phyloP scores from a whole-genome alignment of 495 filamentous ascomycete species.

The Penicillium paxilli region DNA sequence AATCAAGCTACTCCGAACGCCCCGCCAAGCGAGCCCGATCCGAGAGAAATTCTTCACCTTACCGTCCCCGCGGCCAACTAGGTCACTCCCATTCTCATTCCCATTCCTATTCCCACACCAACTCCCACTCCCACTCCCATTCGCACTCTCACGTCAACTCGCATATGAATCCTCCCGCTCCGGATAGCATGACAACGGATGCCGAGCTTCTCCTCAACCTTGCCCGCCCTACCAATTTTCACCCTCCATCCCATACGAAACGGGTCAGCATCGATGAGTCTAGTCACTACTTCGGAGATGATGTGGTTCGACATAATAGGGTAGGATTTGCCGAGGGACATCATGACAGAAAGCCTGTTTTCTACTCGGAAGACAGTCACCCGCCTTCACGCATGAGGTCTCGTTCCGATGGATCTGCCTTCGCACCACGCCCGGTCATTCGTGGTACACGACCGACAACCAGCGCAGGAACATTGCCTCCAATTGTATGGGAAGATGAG shows the following conservation, averaged over 20 bases:
- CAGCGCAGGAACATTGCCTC: slow-evolving; percentile 40
- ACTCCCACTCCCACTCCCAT: neutral
- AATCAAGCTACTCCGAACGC: slow-evolving; percentile 40
- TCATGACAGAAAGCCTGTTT: slow-evolving; percentile 17
- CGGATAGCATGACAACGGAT: slow-evolving; percentile 52
- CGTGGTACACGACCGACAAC: slow-evolving; percentile 42
- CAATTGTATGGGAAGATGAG: slow-evolving; percentile 41
- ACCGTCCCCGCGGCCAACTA: slow-evolving; percentile 34
- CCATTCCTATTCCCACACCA: neutral
- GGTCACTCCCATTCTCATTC: slow-evolving; percentile 37
- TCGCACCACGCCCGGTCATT: slow-evolving; percentile 40
- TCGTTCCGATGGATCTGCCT: slow-evolving; percentile 47
- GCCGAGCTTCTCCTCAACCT: slow-evolving; percentile 54
- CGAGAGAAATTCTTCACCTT: slow-evolving; percentile 54
- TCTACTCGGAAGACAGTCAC: slow-evolving; percentile 12
- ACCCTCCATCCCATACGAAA: slow-evolving; percentile 29
- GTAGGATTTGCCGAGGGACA: slow-evolving; percentile 19
- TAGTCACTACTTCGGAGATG: slow-evolving; percentile 23
- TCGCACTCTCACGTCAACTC: neutral
- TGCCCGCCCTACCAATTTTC: slow-evolving; percentile 40
- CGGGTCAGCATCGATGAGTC: slow-evolving; percentile 42
- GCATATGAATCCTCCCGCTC: slow-evolving; percentile 14
- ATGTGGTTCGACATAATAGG: slow-evolving; percentile 24
- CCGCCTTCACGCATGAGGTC: slow-evolving; percentile 44
- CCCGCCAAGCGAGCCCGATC: slow-evolving; percentile 63